These are phyloP conservation scores for Schizonepeta tenuifolia DNA, from an alignment of 257 asterid species.

Conservation along the genomic window DNA sequence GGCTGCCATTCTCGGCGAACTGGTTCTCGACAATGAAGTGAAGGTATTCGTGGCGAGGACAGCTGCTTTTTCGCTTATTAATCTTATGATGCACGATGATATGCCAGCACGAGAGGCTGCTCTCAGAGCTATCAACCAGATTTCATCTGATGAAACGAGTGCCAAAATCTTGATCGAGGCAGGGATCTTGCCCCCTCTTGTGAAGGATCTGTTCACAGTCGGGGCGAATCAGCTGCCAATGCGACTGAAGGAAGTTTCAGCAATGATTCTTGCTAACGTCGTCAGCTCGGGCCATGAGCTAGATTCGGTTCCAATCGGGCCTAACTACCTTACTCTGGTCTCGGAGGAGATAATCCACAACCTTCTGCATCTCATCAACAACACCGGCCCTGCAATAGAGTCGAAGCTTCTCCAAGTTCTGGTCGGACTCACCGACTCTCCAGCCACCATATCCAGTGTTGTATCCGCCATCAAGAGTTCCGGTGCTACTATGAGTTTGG, in stretches of 20 bases:
- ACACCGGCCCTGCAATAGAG: constrained; percentile 93
- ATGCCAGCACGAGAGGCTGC: constrained; percentile 81
- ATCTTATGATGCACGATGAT: constrained; percentile 63
- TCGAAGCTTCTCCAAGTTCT: constrained; percentile 94
- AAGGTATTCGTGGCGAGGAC: constrained; percentile 75
- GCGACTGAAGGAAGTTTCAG: constrained; percentile 84
- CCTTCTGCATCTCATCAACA: constrained; percentile 83
- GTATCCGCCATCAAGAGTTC: constrained; percentile 84
- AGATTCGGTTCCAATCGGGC: constrained; percentile 70
- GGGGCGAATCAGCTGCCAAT: constrained; percentile 74
- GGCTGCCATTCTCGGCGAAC: constrained; percentile 88
- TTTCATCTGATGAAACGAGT: constrained; percentile 85
- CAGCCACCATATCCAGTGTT: constrained; percentile 61
- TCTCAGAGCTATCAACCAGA: constrained; percentile 81
- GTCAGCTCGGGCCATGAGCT: constrained; percentile 82
- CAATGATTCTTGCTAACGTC: constrained; percentile 84
- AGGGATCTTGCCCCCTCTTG: constrained; percentile 90
- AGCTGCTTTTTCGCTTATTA: constrained; percentile 74
- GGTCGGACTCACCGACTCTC: constrained; percentile 77
- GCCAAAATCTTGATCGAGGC: constrained; percentile 81
- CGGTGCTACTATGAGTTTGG: constrained; percentile 83
- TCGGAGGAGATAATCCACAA: constrained; percentile 81
- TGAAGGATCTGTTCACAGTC: constrained; percentile 78
- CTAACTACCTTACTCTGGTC: constrained; percentile 71
- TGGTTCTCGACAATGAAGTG: constrained; percentile 71